Base-by-base conservation (phyloP, 2,329 filamentous ascomycete genomes). In the Fusarium brachygibbosum region DNA sequence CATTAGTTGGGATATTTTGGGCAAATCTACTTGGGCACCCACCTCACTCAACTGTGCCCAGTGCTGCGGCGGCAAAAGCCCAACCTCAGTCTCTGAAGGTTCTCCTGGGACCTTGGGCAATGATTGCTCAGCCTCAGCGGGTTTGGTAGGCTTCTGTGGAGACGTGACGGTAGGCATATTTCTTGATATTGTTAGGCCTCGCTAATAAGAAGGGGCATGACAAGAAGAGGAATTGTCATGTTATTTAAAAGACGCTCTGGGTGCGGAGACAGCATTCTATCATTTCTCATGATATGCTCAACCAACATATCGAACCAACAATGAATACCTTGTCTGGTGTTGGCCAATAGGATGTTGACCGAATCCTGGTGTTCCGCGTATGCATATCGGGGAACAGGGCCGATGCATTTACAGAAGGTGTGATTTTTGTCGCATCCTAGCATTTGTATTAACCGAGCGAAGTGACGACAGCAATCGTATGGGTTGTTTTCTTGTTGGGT, bases 1-100 rank as follows among this genome's bases (percentile, higher is more conserved):
- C 2, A 0, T 2, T 1, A 16, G 14, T 4, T 21, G 4, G 25
- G 17, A 3, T 17, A 9, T 10, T 9, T 19, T 12, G 8, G 0
- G 10, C 1, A 4, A 3, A 0, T 5, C 2, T 3, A 3, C 0
- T 5, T 14, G 0, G 1, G 0, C 1, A 0, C 32, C 44, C 4
- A 57, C 38, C n/a, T 49, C 19, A 5, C 16, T 17, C 11, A 64
- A 2, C 6, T 40, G 17, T 2, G 28, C 14, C 61, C 44, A 63
- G 8, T 64, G 38, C 6, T 40, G 21, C 1, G 44, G 61, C 3
- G 44, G 58, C 0, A 64, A 31, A 28, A 64, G 37, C 4, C 41
- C 23, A 1, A 6, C 40, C 2, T 35, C 41, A 12, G 2, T 17
- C 4, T 7, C n/a, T 1, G 3, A 2, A 2, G 14, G 2, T 3